A percentile compares a stretch with the other conserved stretches of the same genome.
phyloP scores from a whole-genome alignment of 768 basidiomycete genomes.

The Suillus clintonianus region DNA sequence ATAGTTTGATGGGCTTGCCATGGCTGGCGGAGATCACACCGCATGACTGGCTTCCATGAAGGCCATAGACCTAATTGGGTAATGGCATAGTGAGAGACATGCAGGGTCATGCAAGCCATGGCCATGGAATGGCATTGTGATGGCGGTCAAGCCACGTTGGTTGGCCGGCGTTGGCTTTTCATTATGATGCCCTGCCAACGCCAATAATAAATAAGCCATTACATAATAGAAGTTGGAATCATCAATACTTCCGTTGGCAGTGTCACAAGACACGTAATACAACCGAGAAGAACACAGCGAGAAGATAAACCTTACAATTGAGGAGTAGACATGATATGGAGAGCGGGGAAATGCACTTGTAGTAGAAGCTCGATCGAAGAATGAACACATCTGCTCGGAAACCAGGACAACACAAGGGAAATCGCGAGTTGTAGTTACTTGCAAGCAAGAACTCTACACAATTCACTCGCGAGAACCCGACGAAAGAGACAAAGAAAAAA shows the following conservation, averaged over 20 bases:
- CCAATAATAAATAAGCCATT: background rate
- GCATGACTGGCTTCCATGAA: background rate
- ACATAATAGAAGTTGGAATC: background rate
- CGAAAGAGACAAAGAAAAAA: too few species aligned
- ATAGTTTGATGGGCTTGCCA: background rate
- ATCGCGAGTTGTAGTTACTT: background rate
- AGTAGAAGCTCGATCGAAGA: background rate
- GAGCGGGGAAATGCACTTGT: background rate
- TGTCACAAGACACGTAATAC: background rate
- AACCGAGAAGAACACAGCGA: background rate
- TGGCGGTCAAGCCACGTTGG: background rate
- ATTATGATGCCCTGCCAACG: background rate
- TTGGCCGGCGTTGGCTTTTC: background rate
- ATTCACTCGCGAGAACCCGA: background rate
- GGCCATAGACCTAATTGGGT: background rate
- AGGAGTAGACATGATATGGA: background rate
- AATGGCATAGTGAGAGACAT: background rate
- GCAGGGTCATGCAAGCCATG: background rate
- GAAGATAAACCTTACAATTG: background rate
- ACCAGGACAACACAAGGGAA: background rate
- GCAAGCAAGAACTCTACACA: background rate
- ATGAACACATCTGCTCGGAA: background rate
- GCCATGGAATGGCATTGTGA: background rate
- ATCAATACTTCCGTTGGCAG: background rate
- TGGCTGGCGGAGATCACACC: background rate